Percentiles rank a stretch among this genome's conserved stretches.
Conservation (phyloP, 768 basidiomycete species). For the Gymnopilus dilepis region DNA sequence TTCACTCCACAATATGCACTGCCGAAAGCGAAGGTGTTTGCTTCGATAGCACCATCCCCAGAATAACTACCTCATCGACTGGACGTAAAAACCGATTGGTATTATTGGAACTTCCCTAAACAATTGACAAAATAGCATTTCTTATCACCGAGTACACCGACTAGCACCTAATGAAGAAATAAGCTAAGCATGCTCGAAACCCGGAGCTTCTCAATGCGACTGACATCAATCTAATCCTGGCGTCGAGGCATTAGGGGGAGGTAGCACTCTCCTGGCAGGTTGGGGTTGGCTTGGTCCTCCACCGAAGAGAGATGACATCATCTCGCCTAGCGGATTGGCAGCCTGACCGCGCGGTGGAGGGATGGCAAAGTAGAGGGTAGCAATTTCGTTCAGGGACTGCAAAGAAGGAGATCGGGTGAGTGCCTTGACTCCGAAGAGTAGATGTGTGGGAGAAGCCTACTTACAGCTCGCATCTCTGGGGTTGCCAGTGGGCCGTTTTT, state of each 20-base stretch:
- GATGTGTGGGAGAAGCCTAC: conserved; percentile 27
- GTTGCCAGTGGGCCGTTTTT: conserved; percentile 64
- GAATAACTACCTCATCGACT: not conserved
- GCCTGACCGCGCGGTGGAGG: conserved; percentile 74
- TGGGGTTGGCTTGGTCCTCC: conserved; percentile 62
- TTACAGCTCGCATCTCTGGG: conserved; percentile 68
- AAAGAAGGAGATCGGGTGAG: conserved; percentile 7
- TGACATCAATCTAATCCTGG: conserved; percentile 51
- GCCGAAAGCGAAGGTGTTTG: not conserved
- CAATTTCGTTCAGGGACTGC: conserved; percentile 73
- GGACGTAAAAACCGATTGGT: not conserved
- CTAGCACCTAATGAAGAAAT: not conserved
- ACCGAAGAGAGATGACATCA: conserved; percentile 89
- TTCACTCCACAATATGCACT: not conserved
- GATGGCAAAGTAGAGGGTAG: conserved; percentile 83
- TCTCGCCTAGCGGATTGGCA: conserved; percentile 84
- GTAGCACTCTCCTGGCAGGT: conserved; percentile 47
- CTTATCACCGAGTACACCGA: conserved; percentile 13
- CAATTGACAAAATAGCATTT: conserved; percentile 11
- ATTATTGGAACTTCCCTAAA: conserved; percentile 14
- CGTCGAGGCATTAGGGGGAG: conserved; percentile 43
- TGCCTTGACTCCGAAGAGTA: not conserved
- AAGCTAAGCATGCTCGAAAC: not conserved
- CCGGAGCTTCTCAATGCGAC: conserved; percentile 4
- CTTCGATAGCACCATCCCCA: conserved; percentile 1